These are phyloP conservation scores for Zizania latifolia DNA, from an alignment of 176 grass and related monocot species.

Conservation along the genomic window DNA sequence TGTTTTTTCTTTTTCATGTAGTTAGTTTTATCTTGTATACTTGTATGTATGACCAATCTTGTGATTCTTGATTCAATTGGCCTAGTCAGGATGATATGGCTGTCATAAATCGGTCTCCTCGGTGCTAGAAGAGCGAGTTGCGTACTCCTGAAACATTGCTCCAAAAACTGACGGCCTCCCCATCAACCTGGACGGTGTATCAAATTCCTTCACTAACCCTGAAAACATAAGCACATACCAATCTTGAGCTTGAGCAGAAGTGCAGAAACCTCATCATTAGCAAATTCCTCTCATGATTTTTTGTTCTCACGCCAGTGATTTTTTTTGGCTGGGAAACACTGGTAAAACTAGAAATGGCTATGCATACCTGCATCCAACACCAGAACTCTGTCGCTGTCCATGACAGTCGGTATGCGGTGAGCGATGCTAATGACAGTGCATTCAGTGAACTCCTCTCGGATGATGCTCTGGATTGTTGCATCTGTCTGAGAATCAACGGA, in stretches of 20 bases:
- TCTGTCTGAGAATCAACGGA: slow-evolving; percentile 87
- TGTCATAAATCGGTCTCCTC: slow-evolving; percentile 22
- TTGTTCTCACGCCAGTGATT: not conserved
- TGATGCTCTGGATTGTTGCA: slow-evolving; percentile 74
- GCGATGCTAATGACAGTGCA: slow-evolving; percentile 89
- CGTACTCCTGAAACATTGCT: slow-evolving; percentile 81
- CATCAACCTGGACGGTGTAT: slow-evolving; percentile 63
- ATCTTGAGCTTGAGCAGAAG: slow-evolving; percentile 4
- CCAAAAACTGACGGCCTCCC: slow-evolving; percentile 55
- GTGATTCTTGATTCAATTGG: not conserved
- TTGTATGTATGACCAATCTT: not conserved
- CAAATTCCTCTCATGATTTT: not conserved
- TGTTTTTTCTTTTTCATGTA: not conserved
- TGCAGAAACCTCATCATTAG: not conserved
- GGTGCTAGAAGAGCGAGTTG: slow-evolving; percentile 43
- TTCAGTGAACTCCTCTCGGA: slow-evolving; percentile 62
- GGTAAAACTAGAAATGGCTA: not conserved
- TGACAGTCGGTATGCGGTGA: slow-evolving; percentile 82
- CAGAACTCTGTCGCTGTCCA: slow-evolving; percentile 81
- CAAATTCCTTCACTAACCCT: slow-evolving; percentile 80
- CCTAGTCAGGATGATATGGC: not conserved
- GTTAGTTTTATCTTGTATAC: not conserved
- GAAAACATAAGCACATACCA: slow-evolving; percentile 1
- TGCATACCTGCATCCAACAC: slow-evolving; percentile 77
- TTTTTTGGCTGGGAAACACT: not conserved